Evolutionary conservation across 139 green algal species (phyloP), one percentile per base, ranked within the genome.

Genomic region (Parachlorella kessleri): DNA sequence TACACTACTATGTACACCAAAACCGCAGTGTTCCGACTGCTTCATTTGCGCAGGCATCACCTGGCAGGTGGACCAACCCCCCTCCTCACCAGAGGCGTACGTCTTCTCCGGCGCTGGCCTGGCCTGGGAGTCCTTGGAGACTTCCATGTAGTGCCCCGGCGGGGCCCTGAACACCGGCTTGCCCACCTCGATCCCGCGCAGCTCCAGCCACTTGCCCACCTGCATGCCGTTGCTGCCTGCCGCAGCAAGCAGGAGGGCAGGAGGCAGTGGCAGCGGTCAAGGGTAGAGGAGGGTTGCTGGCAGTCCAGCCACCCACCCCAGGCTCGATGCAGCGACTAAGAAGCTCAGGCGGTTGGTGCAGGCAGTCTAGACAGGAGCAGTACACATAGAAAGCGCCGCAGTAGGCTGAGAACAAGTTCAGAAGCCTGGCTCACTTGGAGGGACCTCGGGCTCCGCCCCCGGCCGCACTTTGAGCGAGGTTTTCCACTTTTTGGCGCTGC

Each of bases 401-500:
- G n/a, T n/a, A n/a, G n/a, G n/a, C n/a, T n/a, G n/a, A n/a, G n/a
- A n/a, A n/a, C n/a, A n/a, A n/a, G n/a, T n/a, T n/a, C 36, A 48
- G 3, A 3, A 1, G 2, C 6, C 32, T 73, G 24, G 6, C 66
- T 38, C 42, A 84, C 76, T 55, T 79, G 55, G 21, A 42, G 77
- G 64, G n/a, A 41, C 9, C 36, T 89, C 83, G 3, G 81, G 83
- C 54, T 83, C 76, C 24, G 36, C 66, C 41, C 84, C 89, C 1
- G 83, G 83, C 69, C 72, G n/a, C 5, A 95, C 72, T 55, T 83
- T 84, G 30, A 96, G 66, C 6, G 69, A 86, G 1, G 88, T 84
- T 83, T 94, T 96, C 92, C 92, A 96, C 84, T 96, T 96, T 80
- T 96, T 96, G 55, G 90, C 89, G 14, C 64, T 83, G n/a, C 85